Percentiles rank a stretch among this genome's conserved stretches.
These are phyloP conservation scores for Salix arbutifolia DNA, from an alignment of 345 rosid species.

Conservation along the genomic window DNA sequence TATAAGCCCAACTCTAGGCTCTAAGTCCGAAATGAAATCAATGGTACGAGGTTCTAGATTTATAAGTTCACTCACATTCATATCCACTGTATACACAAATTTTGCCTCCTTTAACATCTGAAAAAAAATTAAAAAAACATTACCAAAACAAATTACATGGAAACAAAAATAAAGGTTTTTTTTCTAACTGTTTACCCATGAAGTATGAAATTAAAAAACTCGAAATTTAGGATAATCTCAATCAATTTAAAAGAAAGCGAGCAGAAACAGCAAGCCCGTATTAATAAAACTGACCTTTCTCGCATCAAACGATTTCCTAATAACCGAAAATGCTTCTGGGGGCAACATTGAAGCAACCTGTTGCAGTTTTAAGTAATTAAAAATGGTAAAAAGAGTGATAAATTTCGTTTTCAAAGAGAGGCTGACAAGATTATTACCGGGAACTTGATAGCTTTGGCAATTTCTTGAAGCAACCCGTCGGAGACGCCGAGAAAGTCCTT, in stretches of 20 bases:
- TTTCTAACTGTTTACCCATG: too few species aligned
- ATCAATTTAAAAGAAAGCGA: background rate
- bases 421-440: constrained; percentile 41
- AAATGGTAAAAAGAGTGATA: background rate
- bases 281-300: constrained; percentile 53
- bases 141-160: constrained; percentile 12
- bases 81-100: constrained; percentile 85
- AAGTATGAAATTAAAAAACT: background rate
- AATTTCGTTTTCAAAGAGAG: background rate
- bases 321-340: constrained; percentile 67
- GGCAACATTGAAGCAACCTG: constrained; percentile 94
- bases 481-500: constrained; percentile 69
- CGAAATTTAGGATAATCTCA: too few species aligned
- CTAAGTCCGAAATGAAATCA: constrained; percentile 73
- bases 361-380: background rate
- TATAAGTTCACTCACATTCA: constrained; percentile 71
- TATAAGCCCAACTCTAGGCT: constrained; percentile 62
- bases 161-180: background rate
- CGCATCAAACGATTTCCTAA: constrained; percentile 92
- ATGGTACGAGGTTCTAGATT: constrained; percentile 74
- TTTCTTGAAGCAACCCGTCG: constrained; percentile 62
- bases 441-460: constrained; percentile 73
- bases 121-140: too few species aligned
- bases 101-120: constrained; percentile 79
- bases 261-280: background rate